Evolutionary conservation across 176 grass and related monocot species (phyloP).

Genomic region (Phoenix roebelenii): DNA sequence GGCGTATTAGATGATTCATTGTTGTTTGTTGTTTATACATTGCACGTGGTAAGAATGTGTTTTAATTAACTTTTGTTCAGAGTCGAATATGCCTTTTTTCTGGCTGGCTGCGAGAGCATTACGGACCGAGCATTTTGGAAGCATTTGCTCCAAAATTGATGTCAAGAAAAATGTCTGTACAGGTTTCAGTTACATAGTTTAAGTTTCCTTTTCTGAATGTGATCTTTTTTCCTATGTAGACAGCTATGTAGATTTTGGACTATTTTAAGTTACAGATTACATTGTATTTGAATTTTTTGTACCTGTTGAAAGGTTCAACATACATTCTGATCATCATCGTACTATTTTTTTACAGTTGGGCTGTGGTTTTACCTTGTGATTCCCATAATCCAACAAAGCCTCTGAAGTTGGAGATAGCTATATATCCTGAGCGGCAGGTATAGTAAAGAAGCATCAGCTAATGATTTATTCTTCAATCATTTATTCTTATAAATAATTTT

Average conservation of each 20-base stretch:
- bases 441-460: neutral
- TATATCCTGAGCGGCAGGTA: conserved; percentile 79
- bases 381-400: conserved; percentile 32
- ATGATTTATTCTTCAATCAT: neutral
- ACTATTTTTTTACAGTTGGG: conserved; percentile 50
- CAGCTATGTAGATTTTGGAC: too few species aligned
- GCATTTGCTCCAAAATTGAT: conserved; percentile 65
- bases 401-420: conserved; percentile 63
- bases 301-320: too few species aligned
- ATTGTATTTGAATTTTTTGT: too few species aligned
- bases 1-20: too few species aligned
- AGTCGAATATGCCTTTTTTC: conserved; percentile 59
- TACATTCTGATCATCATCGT: neutral
- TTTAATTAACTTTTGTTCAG: conserved; percentile 29
- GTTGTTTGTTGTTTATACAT: too few species aligned
- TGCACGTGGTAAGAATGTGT: too few species aligned
- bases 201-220: too few species aligned
- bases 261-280: too few species aligned
- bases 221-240: too few species aligned
- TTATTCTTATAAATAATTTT: too few species aligned
- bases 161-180: conserved; percentile 69
- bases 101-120: conserved; percentile 84
- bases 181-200: too few species aligned
- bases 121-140: conserved; percentile 81
- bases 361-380: conserved; percentile 63